Evolutionary conservation across 768 basidiomycete genomes (phyloP).

Genomic region (Boletus sp.): DNA sequence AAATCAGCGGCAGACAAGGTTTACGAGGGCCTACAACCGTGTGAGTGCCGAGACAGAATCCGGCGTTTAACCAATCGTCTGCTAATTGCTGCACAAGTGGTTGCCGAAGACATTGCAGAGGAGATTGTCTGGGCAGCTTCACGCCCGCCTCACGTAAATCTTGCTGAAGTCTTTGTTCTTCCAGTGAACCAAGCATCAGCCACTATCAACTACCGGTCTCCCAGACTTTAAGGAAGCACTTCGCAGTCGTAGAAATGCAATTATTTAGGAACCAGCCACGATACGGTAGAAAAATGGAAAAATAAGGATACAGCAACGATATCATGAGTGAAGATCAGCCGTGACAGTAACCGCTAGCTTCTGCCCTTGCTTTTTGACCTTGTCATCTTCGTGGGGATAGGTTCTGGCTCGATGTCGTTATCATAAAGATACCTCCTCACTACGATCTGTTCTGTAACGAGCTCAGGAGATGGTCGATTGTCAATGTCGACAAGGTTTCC

Average conservation of each 20-base stretch:
- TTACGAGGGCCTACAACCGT: conserved; percentile 82
- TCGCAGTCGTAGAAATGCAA: not conserved
- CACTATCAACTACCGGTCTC: conserved; percentile 55
- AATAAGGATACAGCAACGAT: conserved; percentile 35
- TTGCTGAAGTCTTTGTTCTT: conserved; percentile 76
- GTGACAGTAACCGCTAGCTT: conserved; percentile 20
- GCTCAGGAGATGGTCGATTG: conserved; percentile 47
- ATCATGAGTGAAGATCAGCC: conserved; percentile 18
- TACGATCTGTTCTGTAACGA: conserved; percentile 61
- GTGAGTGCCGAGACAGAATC: conserved; percentile 43
- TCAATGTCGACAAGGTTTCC: conserved; percentile 66
- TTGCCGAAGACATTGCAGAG: conserved; percentile 87
- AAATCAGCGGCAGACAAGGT: conserved; percentile 79
- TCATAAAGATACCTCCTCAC: conserved; percentile 83
- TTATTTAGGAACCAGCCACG: not conserved
- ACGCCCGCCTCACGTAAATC: conserved; percentile 88
- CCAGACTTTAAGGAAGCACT: conserved; percentile 3
- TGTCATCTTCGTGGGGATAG: conserved; percentile 45
- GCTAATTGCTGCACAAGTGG: conserved; percentile 46
- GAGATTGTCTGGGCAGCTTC: conserved; percentile 97
- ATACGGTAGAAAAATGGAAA: conserved; percentile 9
- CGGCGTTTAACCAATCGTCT: not conserved
- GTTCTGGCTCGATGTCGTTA: conserved; percentile 49
- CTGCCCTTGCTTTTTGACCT: conserved; percentile 51
- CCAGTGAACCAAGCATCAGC: conserved; percentile 79